phyloP scores from a whole-genome alignment of 768 basidiomycete genomes.

The Russula brevipes region DNA sequence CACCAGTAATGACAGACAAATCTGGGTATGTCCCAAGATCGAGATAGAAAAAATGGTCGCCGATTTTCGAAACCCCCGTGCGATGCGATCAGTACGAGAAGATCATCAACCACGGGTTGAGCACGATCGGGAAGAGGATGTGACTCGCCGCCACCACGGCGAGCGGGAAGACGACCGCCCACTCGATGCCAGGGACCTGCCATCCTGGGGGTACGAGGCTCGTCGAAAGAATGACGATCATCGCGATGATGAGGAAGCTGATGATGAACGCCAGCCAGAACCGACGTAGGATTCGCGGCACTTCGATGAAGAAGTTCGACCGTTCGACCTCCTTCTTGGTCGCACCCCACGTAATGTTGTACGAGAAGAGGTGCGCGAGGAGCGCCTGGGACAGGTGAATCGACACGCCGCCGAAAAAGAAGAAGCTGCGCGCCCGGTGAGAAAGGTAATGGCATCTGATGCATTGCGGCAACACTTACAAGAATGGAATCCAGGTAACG shows the following conservation, averaged over 20 bases:
- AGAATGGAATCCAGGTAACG: constrained; percentile 65
- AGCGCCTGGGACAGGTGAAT: constrained; percentile 51
- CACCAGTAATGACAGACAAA: background rate
- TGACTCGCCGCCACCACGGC: constrained; percentile 61
- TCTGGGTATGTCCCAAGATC: no score
- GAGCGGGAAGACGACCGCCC: constrained; percentile 78
- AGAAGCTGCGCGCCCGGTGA: constrained; percentile 34
- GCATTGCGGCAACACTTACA: constrained; percentile 43
- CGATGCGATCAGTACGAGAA: constrained; percentile 48
- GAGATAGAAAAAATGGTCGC: background rate
- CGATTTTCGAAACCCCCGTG: no score
- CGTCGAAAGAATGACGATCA: constrained; percentile 54
- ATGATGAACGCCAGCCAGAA: constrained; percentile 64
- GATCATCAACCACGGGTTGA: constrained; percentile 88
- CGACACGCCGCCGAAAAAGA: constrained; percentile 55
- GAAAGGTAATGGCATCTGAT: background rate
- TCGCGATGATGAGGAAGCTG: constrained; percentile 45
- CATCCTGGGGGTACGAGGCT: constrained; percentile 56
- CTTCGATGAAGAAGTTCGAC: constrained; percentile 87
- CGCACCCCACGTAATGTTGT: constrained; percentile 53
- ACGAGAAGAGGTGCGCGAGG: constrained; percentile 52
- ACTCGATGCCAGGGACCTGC: constrained; percentile 53
- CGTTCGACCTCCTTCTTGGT: constrained; percentile 80
- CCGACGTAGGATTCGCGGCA: constrained; percentile 75
- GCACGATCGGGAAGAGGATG: constrained; percentile 73